A percentile compares a stretch with the other conserved stretches of the same genome.
These are phyloP conservation scores for Chaetomiaceae sp. DNA, from an alignment of 2,329 filamentous ascomycete species.

Conservation along the genomic window DNA sequence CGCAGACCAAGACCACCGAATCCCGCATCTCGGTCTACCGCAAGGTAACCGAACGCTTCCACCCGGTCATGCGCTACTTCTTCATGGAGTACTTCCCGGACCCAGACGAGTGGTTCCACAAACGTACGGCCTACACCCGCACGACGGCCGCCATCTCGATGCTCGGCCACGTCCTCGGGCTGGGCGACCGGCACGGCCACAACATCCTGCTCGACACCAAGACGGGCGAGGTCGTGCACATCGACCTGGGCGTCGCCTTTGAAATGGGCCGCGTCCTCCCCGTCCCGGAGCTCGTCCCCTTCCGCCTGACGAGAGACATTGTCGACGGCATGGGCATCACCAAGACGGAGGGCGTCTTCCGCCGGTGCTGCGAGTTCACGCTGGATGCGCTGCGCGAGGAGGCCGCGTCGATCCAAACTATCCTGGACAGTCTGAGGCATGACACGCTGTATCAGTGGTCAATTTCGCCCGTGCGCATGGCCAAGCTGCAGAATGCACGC, in stretches of 20 bases:
- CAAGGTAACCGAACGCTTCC: constrained; percentile 74
- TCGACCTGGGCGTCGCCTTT: constrained; percentile 94
- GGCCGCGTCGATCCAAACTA: constrained; percentile 96
- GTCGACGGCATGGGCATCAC: constrained; percentile 97
- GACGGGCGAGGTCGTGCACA: constrained; percentile 92
- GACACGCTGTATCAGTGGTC: constrained; percentile 97
- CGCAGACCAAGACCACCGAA: constrained; percentile 65
- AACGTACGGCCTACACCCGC: constrained; percentile 83
- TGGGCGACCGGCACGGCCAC: constrained; percentile 92
- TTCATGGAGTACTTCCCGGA: constrained; percentile 93
- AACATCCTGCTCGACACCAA: constrained; percentile 91
- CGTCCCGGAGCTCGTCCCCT: constrained; percentile 92
- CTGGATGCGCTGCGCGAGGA: constrained; percentile 93
- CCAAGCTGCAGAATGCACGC: constrained; percentile 60
- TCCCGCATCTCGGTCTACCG: constrained; percentile 70
- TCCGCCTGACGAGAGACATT: constrained; percentile 88
- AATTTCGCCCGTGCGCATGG: constrained; percentile 65
- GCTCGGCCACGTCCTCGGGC: constrained; percentile 83
- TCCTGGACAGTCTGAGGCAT: constrained; percentile 95
- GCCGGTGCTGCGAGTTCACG: constrained; percentile 97
- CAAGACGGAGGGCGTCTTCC: constrained; percentile 91
- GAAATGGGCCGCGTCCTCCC: constrained; percentile 94
- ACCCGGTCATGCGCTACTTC: constrained; percentile 93
- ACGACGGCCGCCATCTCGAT: constrained; percentile 95
- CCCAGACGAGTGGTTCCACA: constrained; percentile 93